These are phyloP conservation scores for Crithidia expoeki DNA, from an alignment of 208 protist species.

Conservation along the genomic window DNA sequence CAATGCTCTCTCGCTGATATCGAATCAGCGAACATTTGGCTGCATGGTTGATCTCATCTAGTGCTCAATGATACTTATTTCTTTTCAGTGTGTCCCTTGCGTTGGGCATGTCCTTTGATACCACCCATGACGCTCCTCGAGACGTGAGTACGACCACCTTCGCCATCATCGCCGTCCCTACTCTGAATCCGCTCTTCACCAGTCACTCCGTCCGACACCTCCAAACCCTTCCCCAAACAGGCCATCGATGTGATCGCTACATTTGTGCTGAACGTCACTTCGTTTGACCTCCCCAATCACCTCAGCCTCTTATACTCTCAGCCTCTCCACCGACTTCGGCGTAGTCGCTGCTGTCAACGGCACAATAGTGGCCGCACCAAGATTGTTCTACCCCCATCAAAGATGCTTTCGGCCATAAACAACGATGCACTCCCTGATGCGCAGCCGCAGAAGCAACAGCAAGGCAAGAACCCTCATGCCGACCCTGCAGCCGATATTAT, in stretches of 20 bases:
- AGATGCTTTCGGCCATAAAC: neutral
- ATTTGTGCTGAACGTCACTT: neutral
- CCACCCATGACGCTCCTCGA: neutral
- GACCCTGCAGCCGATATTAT: neutral
- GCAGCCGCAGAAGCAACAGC: too few species aligned
- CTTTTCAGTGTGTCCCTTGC: neutral
- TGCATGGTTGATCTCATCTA: too few species aligned
- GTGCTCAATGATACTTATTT: too few species aligned
- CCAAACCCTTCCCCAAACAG: neutral
- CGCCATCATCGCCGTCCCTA: neutral
- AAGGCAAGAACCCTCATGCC: neutral
- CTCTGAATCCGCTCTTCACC: neutral
- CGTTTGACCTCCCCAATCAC: constrained; percentile 1
- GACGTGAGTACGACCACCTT: neutral
- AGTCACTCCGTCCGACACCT: neutral
- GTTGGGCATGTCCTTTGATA: neutral
- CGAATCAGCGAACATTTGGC: too few species aligned
- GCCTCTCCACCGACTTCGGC: neutral
- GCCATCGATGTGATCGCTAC: neutral
- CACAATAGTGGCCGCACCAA: neutral
- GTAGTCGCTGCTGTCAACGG: neutral
- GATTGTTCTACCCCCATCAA: neutral
- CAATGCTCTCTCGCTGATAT: too few species aligned
- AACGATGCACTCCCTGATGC: neutral
- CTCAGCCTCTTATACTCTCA: neutral